phyloP scores from a whole-genome alignment of 2,329 filamentous ascomycete genomes.

The Emericellopsis atlantica region DNA sequence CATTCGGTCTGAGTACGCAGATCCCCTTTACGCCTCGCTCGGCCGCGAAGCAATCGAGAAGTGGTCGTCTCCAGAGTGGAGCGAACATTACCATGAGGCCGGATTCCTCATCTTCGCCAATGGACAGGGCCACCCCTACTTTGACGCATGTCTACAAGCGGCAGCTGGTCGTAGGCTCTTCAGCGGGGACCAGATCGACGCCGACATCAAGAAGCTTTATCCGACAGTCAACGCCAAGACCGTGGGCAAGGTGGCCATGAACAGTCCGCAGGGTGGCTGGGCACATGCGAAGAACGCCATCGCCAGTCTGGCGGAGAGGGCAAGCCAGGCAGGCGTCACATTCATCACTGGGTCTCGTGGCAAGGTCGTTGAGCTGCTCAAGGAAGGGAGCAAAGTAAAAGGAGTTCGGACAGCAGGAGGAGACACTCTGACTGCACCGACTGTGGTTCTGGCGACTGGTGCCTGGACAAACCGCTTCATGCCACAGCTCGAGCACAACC shows the following conservation, averaged over 20 bases:
- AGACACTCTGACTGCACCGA: slow-evolving; percentile 35
- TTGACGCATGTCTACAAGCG: slow-evolving; percentile 3
- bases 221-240: slow-evolving; percentile 9
- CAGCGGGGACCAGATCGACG: slow-evolving; percentile 11
- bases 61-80: slow-evolving; percentile 12
- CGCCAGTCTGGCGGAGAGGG: slow-evolving; percentile 10
- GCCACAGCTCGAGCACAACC: slow-evolving; percentile 44
- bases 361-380: slow-evolving; percentile 10
- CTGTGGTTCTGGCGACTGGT: slow-evolving; percentile 54
- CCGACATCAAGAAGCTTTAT: slow-evolving; percentile 6
- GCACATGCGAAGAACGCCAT: slow-evolving; percentile 16
- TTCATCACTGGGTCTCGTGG: slow-evolving; percentile 17
- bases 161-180: slow-evolving; percentile 3
- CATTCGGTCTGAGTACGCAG: slow-evolving; percentile 46
- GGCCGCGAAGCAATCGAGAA: slow-evolving; percentile 22
- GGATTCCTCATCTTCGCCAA: slow-evolving; percentile 17
- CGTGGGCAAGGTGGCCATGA: slow-evolving; percentile 10
- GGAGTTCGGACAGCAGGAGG: slow-evolving; percentile 17
- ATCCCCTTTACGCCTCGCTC: slow-evolving; percentile 47
- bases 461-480: slow-evolving; percentile 48
- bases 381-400: slow-evolving; percentile 6
- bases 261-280: slow-evolving; percentile 17
- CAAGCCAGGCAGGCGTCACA: slow-evolving; percentile 13
- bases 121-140: slow-evolving; percentile 8
- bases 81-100: slow-evolving; percentile 15